phyloP scores from a whole-genome alignment of 179 eudicot genomes.

The Corrigiola litoralis region DNA sequence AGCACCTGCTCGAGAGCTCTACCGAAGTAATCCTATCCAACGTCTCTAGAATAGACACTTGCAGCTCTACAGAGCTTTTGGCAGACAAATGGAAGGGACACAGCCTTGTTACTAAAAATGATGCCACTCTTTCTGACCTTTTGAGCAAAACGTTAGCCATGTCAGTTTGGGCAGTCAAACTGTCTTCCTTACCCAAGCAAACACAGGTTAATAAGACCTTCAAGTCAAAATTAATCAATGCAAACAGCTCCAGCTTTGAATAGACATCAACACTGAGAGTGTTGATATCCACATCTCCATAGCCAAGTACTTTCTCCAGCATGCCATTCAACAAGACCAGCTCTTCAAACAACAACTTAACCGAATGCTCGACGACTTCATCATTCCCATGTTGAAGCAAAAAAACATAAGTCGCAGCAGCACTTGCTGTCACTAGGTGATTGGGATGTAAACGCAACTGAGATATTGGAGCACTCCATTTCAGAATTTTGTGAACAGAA shows the following conservation, averaged over 20 bases:
- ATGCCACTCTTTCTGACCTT: conserved; percentile 57
- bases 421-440: conserved; percentile 79
- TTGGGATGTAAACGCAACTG: conserved; percentile 92
- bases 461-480: conserved; percentile 69
- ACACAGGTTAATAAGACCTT: conserved; percentile 74
- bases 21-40: conserved; percentile 52
- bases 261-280: conserved; percentile 21
- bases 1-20: conserved; percentile 63
- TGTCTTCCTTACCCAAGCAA: conserved; percentile 43
- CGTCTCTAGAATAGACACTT: conserved; percentile 58
- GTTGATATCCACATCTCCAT: conserved; percentile 19
- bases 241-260: conserved; percentile 62
- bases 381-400: conserved; percentile 81
- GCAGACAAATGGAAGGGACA: conserved; percentile 47
- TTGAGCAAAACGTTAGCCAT: conserved; percentile 42
- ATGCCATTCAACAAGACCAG: conserved; percentile 46
- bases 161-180: conserved; percentile 44
- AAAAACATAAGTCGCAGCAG: conserved; percentile 90
- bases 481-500: conserved; percentile 66
- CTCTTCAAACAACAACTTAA: conserved; percentile 60
- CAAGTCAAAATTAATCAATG: conserved; percentile 70
- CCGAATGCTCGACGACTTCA: conserved; percentile 74
- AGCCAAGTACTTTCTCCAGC: conserved; percentile 29
- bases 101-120: conserved; percentile 44
- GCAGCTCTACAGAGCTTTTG: conserved; percentile 51